Percentiles rank a stretch among this genome's conserved stretches.
Conservation (phyloP, 805 yeast species). For the Hanseniaspora singularis region DNA sequence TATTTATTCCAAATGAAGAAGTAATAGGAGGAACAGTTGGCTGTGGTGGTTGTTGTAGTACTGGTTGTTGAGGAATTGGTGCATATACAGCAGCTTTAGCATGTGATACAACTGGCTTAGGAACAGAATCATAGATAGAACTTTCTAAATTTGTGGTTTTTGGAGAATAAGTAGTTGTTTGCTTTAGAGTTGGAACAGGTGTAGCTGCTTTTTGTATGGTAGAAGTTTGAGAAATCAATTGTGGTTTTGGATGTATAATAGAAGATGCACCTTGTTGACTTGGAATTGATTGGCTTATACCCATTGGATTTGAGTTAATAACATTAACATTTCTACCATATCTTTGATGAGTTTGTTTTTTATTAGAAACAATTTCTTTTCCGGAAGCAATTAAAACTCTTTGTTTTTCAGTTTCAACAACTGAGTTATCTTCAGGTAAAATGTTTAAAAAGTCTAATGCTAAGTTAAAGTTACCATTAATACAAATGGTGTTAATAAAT, state of each 20-base stretch:
- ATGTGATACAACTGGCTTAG: slow-evolving; percentile 5
- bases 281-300: neutral
- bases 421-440: slow-evolving; percentile 64
- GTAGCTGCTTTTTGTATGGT: slow-evolving; percentile 8
- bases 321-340: neutral
- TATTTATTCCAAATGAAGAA: no score
- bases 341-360: neutral
- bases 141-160: neutral
- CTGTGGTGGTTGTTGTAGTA: no score
- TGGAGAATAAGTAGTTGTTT: slow-evolving; percentile 6
- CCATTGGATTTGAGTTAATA: neutral
- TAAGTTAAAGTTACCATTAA: slow-evolving; percentile 71
- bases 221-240: neutral
- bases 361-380: slow-evolving; percentile 18
- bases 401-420: slow-evolving; percentile 61
- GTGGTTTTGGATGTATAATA: slow-evolving; percentile 9
- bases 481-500: slow-evolving; percentile 66
- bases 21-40: no score
- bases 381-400: slow-evolving; percentile 62
- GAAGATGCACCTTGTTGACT: neutral
- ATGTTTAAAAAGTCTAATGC: slow-evolving; percentile 59
- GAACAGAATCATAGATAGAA: slow-evolving; percentile 6
- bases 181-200: neutral
- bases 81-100: slow-evolving; percentile 15
- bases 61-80: no score